Conservation (phyloP, 2,329 filamentous ascomycete species). For the Chaetomiaceae sp. region DNA sequence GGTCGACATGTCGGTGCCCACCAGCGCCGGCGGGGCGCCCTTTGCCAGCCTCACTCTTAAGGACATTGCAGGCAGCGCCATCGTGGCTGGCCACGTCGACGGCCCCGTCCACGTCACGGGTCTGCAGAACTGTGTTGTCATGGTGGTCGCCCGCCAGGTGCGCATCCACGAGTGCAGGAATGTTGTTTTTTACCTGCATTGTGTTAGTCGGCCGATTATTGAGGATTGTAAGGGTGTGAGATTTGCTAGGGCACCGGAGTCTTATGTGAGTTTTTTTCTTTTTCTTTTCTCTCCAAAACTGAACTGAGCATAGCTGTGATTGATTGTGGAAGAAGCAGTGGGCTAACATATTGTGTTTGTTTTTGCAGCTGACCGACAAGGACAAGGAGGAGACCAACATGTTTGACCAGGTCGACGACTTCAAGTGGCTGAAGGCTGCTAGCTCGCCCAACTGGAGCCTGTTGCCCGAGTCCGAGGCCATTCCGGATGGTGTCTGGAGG, state of each 20-base stretch:
- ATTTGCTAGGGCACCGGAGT: slow-evolving; percentile 69
- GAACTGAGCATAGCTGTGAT: too few species aligned
- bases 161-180: slow-evolving; percentile 83
- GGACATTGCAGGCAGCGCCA: slow-evolving; percentile 62
- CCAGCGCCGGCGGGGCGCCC: slow-evolving; percentile 44
- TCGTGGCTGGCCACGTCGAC: slow-evolving; percentile 72
- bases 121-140: slow-evolving; percentile 65
- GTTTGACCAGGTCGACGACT: slow-evolving; percentile 92
- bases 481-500: slow-evolving; percentile 63
- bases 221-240: slow-evolving; percentile 76
- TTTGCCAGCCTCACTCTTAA: slow-evolving; percentile 68
- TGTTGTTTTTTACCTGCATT: slow-evolving; percentile 79
- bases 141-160: slow-evolving; percentile 80
- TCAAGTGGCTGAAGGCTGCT: slow-evolving; percentile 89
- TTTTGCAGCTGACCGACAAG: slow-evolving; percentile 25
- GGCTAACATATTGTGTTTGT: neutral
- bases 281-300: neutral
- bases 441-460: slow-evolving; percentile 84
- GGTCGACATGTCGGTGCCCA: slow-evolving; percentile 72
- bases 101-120: slow-evolving; percentile 81
- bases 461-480: slow-evolving; percentile 54
- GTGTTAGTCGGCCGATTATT: slow-evolving; percentile 82
- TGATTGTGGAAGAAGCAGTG: slow-evolving; percentile 5
- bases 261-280: slow-evolving; percentile 54
- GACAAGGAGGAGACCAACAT: slow-evolving; percentile 50